Evolutionary conservation across 176 grass and related monocot species (phyloP), one percentile per base, ranked within the genome.

Genomic region (Triticum turgidum): DNA sequence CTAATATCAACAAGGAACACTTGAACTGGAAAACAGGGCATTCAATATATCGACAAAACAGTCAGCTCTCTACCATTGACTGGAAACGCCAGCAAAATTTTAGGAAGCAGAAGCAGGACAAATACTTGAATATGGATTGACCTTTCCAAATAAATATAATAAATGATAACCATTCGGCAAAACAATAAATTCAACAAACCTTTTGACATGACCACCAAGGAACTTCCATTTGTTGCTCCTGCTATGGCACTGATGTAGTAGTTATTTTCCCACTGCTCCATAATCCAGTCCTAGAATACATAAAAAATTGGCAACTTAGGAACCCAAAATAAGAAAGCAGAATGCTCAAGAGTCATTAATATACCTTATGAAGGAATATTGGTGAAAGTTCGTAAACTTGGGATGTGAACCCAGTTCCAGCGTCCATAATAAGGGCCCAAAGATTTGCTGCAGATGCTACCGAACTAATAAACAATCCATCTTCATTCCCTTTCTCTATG

Each of bases 191-290:
- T 29, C 5, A 74, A 49, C 81, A 84, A 67, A 98, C 96, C 96
- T 95, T 95, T 98, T 89, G 96, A 98, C 96, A 98, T 98, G 63
- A 98, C 93, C 68, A 98, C 96, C 84, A 98, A 91, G 61, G 96
- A 98, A 87, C 91, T 98, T 86, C 96, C 96, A 13, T 98, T 98
- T 3, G 86, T 89, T 83, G 93, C 88, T 65, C 96, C 96, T 73
- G 96, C 91, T 93, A 98, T 95, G 56, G 96, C 89, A 81, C 91
- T 98, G 74, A 98, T 98, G 82, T 98, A 98, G 85, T 87, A 98
- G 72, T 98, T 98, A 87, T 98, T 92, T 84, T 98, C 96, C 96
- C 96, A 98, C 65, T 94, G 93, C 70, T 95, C 96, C 96, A 98
- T 95, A 84, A 95, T 98, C 96, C 96, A 98, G 88, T 98, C 96